phyloP scores from a whole-genome alignment of 208 protist genomes.

The Porcisia deanei region DNA sequence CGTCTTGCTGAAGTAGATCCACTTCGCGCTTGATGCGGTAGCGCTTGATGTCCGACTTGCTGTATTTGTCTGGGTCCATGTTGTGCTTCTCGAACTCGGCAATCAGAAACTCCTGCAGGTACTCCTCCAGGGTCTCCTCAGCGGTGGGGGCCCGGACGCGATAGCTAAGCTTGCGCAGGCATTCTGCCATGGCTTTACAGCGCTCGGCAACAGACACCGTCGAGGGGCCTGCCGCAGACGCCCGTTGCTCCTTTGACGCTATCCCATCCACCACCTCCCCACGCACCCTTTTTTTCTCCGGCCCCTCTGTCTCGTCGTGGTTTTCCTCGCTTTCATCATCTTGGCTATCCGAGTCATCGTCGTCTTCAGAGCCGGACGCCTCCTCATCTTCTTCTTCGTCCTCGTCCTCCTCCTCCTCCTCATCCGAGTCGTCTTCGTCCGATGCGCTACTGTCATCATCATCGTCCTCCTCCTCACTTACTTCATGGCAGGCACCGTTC shows the following conservation, averaged over 20 bases:
- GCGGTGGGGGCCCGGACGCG: constrained; percentile 48
- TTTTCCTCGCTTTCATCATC: constrained; percentile 32
- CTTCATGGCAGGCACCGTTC: not conserved
- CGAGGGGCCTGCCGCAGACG: not conserved
- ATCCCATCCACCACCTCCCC: constrained; percentile 32
- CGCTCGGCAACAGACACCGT: constrained; percentile 39
- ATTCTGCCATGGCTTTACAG: constrained; percentile 73
- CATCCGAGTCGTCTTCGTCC: constrained; percentile 27
- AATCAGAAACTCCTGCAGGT: constrained; percentile 63
- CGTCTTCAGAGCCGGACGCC: constrained; percentile 33
- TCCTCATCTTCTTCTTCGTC: constrained; percentile 37
- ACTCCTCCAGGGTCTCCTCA: constrained; percentile 58
- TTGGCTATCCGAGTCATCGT: constrained; percentile 45
- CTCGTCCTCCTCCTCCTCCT: constrained; percentile 36
- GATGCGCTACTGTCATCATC: constrained; percentile 21
- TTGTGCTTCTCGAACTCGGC: constrained; percentile 68
- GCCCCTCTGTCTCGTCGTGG: constrained; percentile 23
- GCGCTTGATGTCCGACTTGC: constrained; percentile 54
- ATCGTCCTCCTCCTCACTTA: constrained; percentile 22
- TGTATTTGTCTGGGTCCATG: constrained; percentile 69
- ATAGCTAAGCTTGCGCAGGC: constrained; percentile 68
- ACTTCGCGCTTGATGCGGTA: constrained; percentile 74
- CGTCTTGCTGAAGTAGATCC: constrained; percentile 77
- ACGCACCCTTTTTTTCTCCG: constrained; percentile 47
- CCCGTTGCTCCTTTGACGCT: not conserved